Evolutionary conservation across 495 filamentous ascomycete species (phyloP), one percentile per base, ranked within the genome.

Genomic region (Penicillium cosmopolitanum): DNA sequence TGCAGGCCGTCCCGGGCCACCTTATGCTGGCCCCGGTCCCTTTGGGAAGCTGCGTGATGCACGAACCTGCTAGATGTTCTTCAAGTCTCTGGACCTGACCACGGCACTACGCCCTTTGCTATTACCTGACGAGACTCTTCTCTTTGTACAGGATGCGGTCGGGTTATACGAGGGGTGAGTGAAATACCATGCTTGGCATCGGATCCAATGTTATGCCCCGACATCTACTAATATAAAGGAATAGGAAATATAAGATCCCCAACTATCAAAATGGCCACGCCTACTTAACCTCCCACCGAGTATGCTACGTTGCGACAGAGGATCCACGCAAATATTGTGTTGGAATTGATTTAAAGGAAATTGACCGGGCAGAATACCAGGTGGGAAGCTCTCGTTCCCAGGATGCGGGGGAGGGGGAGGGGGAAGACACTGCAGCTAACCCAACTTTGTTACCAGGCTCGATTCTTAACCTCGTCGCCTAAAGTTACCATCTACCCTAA

Each of bases 61-160:
- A 31, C 28, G 28, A 56, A 51, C 47, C 56, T 65, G 77, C 85
- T 91, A 91, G 82, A 96, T 96, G 92, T 94, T 93, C 81, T 86
- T 97, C 83, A 93, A 94, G 81, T 86, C 87, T 68, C 81, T 98
- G 67, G 93, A 97, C 75, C 84, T 99, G 65, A 98, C 96, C 8
- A 96, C 92, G 74, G 95, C 95, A 59, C 85, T 96, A 69, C 89
- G 96, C 79, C 95, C 95, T 44, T 87, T 87, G 53, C 87, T 97
- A 59, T 82, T 96, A 50, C 90, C 92, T 61, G 96, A 97, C 77
- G 95, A 98, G 75, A 82, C 84, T 19, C 79, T 97, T 33, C 85
- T 98, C 57, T 98, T 97, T 78, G 92, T 99, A 59, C 93, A 97
- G 76, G 91, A 97, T 83, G 90, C 89, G 73, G 95, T 98, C 68